These are phyloP conservation scores for Aphanocladium album DNA, from an alignment of 2,329 filamentous ascomycete species.

Conservation along the genomic window DNA sequence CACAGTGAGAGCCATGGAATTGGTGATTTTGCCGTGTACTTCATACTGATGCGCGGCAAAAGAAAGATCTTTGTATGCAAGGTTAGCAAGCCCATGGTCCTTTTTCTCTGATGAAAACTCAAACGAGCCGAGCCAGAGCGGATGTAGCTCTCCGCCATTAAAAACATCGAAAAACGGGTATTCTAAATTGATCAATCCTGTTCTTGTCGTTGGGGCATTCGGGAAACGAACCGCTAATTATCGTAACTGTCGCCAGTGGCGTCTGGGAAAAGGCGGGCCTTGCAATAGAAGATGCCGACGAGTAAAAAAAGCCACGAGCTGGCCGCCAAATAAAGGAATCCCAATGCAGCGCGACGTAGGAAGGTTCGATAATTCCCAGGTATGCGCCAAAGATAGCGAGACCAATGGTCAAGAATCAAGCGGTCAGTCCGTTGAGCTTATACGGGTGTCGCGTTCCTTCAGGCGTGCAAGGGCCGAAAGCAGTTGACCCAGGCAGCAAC, in stretches of 20 bases:
- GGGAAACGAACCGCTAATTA: background rate
- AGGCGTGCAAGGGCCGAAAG: background rate
- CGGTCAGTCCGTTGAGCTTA: background rate
- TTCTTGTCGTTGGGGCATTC: background rate
- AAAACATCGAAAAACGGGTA: background rate
- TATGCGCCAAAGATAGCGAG: background rate
- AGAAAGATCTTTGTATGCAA: background rate
- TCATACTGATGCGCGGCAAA: background rate
- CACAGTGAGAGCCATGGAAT: background rate
- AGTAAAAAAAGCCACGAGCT: background rate
- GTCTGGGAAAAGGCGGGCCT: background rate
- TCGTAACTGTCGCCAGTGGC: background rate
- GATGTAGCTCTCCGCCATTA: background rate
- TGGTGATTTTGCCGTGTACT: background rate
- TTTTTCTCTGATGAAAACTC: background rate
- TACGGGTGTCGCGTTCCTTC: background rate
- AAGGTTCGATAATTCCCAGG: background rate
- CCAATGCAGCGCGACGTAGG: background rate
- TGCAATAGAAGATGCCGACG: background rate
- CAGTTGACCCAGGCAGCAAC: background rate
- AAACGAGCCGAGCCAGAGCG: background rate
- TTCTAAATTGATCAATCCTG: background rate
- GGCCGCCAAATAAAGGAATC: background rate
- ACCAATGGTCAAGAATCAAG: background rate
- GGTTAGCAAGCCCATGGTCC: background rate